These are phyloP conservation scores for Nemania sp. DNA, from an alignment of 2,329 filamentous ascomycete species.

Conservation along the genomic window DNA sequence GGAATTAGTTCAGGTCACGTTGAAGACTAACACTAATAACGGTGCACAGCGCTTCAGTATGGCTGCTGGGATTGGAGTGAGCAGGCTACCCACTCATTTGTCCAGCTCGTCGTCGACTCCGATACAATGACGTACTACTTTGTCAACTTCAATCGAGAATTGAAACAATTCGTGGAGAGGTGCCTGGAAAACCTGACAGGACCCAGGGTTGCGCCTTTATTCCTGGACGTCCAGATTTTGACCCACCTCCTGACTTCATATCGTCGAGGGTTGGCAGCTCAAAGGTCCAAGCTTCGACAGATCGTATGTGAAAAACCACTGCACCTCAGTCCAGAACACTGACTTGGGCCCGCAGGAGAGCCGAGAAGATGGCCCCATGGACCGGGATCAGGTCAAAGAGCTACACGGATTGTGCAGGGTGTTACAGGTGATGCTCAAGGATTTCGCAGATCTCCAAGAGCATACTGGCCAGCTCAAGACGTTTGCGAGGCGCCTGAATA, in stretches of 20 bases:
- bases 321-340: not conserved
- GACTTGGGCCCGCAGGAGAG: not conserved
- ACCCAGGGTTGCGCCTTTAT: not conserved
- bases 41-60: not conserved
- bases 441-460: not conserved
- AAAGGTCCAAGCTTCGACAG: not conserved
- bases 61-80: conserved; percentile 1
- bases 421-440: not conserved
- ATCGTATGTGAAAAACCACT: not conserved
- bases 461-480: not conserved
- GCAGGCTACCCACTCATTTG: not conserved
- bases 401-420: not conserved
- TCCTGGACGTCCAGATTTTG: not conserved
- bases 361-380: not conserved
- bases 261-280: not conserved
- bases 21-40: not conserved
- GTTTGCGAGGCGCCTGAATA: not conserved
- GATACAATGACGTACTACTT: not conserved
- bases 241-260: not conserved
- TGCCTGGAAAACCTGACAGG: not conserved
- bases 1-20: not conserved
- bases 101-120: not conserved
- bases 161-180: not conserved
- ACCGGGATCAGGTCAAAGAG: not conserved
- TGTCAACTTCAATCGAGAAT: not conserved